A percentile compares a stretch with the other conserved stretches of the same genome.
Conservation (phyloP, 2,329 filamentous ascomycete species). For the Sarocladiaceae sp. region DNA sequence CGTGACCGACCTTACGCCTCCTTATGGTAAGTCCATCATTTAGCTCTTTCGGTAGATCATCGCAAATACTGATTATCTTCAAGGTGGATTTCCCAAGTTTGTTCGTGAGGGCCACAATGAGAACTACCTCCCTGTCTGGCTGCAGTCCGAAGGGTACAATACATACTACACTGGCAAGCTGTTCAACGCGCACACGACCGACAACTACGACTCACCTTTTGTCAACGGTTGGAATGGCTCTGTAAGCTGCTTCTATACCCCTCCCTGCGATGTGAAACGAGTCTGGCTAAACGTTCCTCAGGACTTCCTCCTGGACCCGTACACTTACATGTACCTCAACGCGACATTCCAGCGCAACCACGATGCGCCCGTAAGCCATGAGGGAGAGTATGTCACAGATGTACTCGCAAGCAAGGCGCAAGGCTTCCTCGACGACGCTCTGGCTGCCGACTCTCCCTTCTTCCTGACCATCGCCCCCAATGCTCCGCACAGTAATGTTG, state of each 20-base stretch:
- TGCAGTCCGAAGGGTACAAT: conserved; percentile 42
- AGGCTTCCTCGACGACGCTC: conserved; percentile 54
- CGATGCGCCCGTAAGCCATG: conserved; percentile 21
- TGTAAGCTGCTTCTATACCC: too few relatives aligned
- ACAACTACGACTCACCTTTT: conserved; percentile 44
- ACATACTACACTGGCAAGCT: conserved; percentile 50
- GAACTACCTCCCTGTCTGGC: conserved; percentile 42
- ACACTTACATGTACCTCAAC: conserved; percentile 39
- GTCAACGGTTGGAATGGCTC: conserved; percentile 51
- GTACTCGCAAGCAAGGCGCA: not conserved
- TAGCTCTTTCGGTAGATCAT: not conserved
- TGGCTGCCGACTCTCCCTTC: conserved; percentile 50
- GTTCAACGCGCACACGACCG: conserved; percentile 41
- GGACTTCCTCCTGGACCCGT: conserved; percentile 28
- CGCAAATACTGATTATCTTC: not conserved
- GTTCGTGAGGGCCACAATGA: conserved; percentile 41
- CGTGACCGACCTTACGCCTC: conserved; percentile 51
- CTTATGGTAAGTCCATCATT: conserved; percentile 17
- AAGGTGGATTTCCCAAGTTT: conserved; percentile 41
- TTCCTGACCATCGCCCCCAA: conserved; percentile 62
- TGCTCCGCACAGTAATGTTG: conserved; percentile 47
- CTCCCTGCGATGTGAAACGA: too few relatives aligned
- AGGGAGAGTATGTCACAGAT: conserved; percentile 38
- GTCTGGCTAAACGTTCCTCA: too few relatives aligned
- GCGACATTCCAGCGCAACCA: conserved; percentile 41